These are phyloP conservation scores for Entomortierella chlamydospora DNA, from an alignment of 192 early-diverging fungal species.

Conservation along the genomic window DNA sequence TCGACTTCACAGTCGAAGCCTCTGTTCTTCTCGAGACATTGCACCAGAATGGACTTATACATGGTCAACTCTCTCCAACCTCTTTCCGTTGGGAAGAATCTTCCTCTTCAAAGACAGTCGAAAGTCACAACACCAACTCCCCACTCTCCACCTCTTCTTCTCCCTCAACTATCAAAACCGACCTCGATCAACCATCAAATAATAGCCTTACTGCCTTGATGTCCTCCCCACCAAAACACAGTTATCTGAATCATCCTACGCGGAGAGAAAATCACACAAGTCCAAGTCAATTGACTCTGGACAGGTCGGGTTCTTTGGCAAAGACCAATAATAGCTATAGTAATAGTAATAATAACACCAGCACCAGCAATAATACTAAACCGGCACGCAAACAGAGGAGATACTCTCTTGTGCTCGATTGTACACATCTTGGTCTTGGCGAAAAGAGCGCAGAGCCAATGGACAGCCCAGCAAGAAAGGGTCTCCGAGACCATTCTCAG, in stretches of 20 bases:
- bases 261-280: conserved; percentile 47
- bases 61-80: conserved; percentile 40
- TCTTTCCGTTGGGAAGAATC: conserved; percentile 48
- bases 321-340: conserved; percentile 7
- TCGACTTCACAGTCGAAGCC: conserved; percentile 45
- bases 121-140: not conserved
- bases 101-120: conserved; percentile 3
- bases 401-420: conserved; percentile 40
- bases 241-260: conserved; percentile 14
- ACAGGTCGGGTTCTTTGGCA: conserved; percentile 8
- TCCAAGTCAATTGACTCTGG: conserved; percentile 25
- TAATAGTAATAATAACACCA: not conserved
- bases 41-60: conserved; percentile 42
- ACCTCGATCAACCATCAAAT: not conserved
- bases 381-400: conserved; percentile 9
- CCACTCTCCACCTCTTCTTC: not conserved
- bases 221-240: conserved; percentile 4
- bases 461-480: conserved; percentile 33
- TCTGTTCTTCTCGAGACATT: conserved; percentile 32
- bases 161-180: not conserved
- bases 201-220: not conserved
- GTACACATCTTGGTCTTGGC: conserved; percentile 47
- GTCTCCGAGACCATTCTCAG: conserved; percentile 29
- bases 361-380: conserved; percentile 1
- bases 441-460: conserved; percentile 33